phyloP scores from a whole-genome alignment of 768 basidiomycete genomes.

The Lyophyllum shimeji region DNA sequence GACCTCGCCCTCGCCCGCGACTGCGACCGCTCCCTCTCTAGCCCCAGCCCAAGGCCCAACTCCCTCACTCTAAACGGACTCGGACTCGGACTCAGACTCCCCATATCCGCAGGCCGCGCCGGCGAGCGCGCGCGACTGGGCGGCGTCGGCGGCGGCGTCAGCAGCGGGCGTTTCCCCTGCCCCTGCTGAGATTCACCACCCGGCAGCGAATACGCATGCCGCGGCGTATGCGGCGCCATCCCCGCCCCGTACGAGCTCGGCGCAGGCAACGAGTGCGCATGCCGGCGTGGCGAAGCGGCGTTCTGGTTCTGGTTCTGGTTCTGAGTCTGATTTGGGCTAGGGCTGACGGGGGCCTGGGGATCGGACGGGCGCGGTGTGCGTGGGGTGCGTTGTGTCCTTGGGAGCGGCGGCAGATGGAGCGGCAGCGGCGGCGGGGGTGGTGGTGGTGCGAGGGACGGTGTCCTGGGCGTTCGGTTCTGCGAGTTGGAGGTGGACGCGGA shows the following conservation, averaged over 20 bases:
- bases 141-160: constrained; percentile 28
- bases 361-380: no score
- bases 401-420: neutral
- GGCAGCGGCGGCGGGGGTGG: neutral
- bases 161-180: constrained; percentile 8
- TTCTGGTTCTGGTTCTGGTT: no score
- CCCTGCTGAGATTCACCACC: no score
- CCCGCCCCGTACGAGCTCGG: no score
- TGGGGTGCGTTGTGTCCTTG: constrained; percentile 1
- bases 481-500: neutral
- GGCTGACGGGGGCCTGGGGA: neutral
- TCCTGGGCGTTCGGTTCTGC: neutral
- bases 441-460: neutral
- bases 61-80: neutral
- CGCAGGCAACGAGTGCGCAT: no score
- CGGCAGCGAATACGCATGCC: neutral
- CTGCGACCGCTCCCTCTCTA: neutral
- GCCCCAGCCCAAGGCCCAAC: neutral
- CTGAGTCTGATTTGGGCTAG: neutral
- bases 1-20: neutral
- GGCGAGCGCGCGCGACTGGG: constrained; percentile 21
- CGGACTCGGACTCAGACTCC: neutral
- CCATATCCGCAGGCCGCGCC: no score
- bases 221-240: neutral
- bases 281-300: no score